A percentile compares a stretch with the other conserved stretches of the same genome.
These are phyloP conservation scores for Xerocomus nothofagi DNA, from an alignment of 1,284 basidiomycete species.

Conservation along the genomic window DNA sequence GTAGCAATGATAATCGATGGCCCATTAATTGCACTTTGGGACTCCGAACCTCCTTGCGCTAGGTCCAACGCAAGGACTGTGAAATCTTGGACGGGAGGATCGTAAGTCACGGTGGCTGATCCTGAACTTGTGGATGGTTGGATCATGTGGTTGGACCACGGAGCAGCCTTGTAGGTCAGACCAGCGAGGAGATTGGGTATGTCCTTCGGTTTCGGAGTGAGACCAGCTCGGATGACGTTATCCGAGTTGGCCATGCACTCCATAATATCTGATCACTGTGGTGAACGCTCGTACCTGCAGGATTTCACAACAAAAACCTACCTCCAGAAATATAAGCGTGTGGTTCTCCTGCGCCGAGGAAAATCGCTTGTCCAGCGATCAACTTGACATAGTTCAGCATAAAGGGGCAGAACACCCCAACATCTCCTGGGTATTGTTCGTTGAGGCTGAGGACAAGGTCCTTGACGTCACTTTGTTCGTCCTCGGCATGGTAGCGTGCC, in stretches of 20 bases:
- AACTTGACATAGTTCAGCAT: constrained; percentile 87
- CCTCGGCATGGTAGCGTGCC: constrained; percentile 55
- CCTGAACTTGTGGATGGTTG: constrained; percentile 52
- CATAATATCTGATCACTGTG: constrained; percentile 74
- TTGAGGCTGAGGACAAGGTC: constrained; percentile 75
- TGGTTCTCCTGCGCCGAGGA: constrained; percentile 94
- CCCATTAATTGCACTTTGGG: constrained; percentile 67
- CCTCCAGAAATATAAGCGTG: constrained; percentile 96
- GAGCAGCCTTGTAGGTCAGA: constrained; percentile 82
- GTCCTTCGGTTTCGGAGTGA: constrained; percentile 96
- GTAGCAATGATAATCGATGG: constrained; percentile 86
- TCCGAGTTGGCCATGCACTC: constrained; percentile 99
- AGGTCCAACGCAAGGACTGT: constrained; percentile 74
- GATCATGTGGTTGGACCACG: constrained; percentile 71
- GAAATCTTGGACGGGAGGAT: constrained; percentile 96
- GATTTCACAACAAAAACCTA: constrained; percentile 35
- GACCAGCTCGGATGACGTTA: constrained; percentile 97
- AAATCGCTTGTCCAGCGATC: constrained; percentile 86
- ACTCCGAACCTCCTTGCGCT: constrained; percentile 46
- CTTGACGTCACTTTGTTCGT: constrained; percentile 49
- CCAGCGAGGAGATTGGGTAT: constrained; percentile 86
- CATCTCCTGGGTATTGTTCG: constrained; percentile 86
- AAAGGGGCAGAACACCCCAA: constrained; percentile 94
- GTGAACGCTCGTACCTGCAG: constrained; percentile 7
- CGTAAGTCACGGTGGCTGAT: constrained; percentile 55